These are phyloP conservation scores for Spiraea crenata DNA, from an alignment of 331 rosid genomes.

Conservation along the genomic window DNA sequence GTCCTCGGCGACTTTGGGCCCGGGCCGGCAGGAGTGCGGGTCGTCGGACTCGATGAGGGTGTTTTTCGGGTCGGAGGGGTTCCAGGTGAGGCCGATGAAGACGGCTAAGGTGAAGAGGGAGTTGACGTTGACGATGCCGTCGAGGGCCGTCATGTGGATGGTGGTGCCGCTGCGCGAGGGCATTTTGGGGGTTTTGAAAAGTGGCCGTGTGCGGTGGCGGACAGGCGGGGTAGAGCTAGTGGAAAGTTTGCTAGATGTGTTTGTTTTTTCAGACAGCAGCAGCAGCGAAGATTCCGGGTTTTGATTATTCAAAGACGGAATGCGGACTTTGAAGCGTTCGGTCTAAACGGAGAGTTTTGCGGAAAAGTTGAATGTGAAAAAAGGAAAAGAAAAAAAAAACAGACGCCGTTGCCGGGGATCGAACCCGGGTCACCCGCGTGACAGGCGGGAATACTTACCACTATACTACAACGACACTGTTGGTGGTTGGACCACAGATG, in stretches of 20 bases:
- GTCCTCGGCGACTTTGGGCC: conserved; percentile 55
- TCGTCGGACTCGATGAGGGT: conserved; percentile 26
- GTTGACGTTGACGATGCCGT: conserved; percentile 81
- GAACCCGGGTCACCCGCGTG: conserved; percentile 97
- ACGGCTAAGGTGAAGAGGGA: conserved; percentile 87
- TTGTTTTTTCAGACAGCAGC: neutral
- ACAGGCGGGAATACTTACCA: conserved; percentile 94
- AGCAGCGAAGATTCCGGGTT: neutral
- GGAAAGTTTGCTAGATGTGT: neutral
- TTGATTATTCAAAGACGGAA: neutral
- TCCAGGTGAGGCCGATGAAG: conserved; percentile 76
- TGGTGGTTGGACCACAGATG: fast-evolving
- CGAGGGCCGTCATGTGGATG: conserved; percentile 67
- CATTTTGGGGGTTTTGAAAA: neutral
- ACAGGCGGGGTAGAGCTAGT: neutral
- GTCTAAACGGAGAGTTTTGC: neutral
- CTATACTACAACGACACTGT: conserved; percentile 23
- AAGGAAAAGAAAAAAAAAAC: too few relatives aligned
- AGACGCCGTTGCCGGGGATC: conserved; percentile 76
- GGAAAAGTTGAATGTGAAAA: neutral
- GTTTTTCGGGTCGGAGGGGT: conserved; percentile 65
- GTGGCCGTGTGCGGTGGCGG: neutral
- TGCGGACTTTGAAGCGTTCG: neutral
- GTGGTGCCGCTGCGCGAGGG: conserved; percentile 42
- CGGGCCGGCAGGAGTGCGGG: conserved; percentile 40